Conservation (phyloP, 257 asterid species). For the Echium plantagineum region DNA sequence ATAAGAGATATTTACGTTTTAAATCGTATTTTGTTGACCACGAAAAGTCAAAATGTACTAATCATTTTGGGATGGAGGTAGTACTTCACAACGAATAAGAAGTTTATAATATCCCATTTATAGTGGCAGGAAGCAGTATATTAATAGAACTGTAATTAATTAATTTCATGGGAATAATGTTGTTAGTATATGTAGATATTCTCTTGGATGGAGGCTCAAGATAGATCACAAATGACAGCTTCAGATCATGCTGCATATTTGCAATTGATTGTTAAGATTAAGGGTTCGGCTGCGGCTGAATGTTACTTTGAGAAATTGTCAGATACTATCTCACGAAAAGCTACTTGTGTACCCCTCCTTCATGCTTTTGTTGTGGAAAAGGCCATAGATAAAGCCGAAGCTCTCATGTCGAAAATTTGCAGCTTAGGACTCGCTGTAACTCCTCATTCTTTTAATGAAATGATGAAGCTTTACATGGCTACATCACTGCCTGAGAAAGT, state of each 20-base stretch:
- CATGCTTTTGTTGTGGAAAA: conserved; percentile 21
- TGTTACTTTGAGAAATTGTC: conserved; percentile 22
- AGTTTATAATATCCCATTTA: too few species aligned
- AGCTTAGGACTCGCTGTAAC: conserved; percentile 18
- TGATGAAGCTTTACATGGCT: conserved; percentile 38
- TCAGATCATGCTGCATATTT: conserved; percentile 19
- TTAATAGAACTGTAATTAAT: neutral
- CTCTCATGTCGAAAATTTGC: conserved; percentile 24
- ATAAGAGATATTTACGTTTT: too few species aligned
- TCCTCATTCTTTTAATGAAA: conserved; percentile 28
- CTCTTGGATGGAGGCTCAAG: conserved; percentile 23
- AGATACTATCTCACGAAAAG: conserved; percentile 18
- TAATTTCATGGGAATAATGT: neutral
- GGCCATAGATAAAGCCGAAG: conserved; percentile 25
- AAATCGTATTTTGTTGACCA: too few species aligned
- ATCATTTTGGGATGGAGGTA: too few species aligned
- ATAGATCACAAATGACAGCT: conserved; percentile 10
- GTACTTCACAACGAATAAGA: too few species aligned
- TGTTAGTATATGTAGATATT: conserved; percentile 14
- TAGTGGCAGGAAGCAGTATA: neutral
- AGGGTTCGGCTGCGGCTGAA: conserved; percentile 18
- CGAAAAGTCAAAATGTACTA: too few species aligned
- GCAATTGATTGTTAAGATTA: conserved; percentile 21
- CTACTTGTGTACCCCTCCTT: conserved; percentile 29
- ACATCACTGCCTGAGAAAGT: conserved; percentile 23